These are phyloP conservation scores for Thalia dealbata DNA, from an alignment of 176 grass and related monocot species.

Conservation along the genomic window DNA sequence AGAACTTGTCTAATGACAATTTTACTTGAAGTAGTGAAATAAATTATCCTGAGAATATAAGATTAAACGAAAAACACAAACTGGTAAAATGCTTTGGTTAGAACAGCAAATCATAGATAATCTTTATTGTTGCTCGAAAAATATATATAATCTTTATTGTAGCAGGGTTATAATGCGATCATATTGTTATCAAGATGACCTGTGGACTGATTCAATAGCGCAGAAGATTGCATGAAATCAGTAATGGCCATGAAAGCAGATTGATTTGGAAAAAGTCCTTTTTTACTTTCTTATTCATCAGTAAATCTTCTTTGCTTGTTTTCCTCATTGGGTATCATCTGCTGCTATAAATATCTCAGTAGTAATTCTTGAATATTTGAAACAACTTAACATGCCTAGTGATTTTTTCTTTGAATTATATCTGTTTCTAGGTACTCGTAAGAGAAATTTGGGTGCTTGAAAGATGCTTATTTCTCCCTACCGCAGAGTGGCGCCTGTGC, in stretches of 20 bases:
- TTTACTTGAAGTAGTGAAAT: not conserved
- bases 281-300: too few relatives aligned
- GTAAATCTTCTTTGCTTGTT: too few relatives aligned
- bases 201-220: too few relatives aligned
- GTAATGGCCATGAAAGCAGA: too few relatives aligned
- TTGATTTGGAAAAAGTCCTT: too few relatives aligned
- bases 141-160: not conserved
- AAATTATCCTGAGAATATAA: not conserved
- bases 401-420: not conserved
- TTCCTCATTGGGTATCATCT: not conserved
- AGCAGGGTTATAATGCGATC: too few relatives aligned
- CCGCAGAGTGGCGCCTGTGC: slow-evolving; percentile 69
- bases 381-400: too few relatives aligned
- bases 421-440: slow-evolving; percentile 43
- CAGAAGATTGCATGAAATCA: too few relatives aligned
- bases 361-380: not conserved
- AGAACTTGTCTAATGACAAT: not conserved
- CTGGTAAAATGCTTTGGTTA: not conserved
- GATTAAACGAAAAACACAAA: not conserved
- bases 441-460: slow-evolving; percentile 83
- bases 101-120: not conserved
- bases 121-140: not conserved
- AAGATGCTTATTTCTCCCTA: slow-evolving; percentile 69
- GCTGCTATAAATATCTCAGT: not conserved
- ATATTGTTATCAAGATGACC: too few relatives aligned